A percentile compares a stretch with the other conserved stretches of the same genome.
Conservation (phyloP, 352 stramenopile genomes). For the Pseudoperonospora humuli region DNA sequence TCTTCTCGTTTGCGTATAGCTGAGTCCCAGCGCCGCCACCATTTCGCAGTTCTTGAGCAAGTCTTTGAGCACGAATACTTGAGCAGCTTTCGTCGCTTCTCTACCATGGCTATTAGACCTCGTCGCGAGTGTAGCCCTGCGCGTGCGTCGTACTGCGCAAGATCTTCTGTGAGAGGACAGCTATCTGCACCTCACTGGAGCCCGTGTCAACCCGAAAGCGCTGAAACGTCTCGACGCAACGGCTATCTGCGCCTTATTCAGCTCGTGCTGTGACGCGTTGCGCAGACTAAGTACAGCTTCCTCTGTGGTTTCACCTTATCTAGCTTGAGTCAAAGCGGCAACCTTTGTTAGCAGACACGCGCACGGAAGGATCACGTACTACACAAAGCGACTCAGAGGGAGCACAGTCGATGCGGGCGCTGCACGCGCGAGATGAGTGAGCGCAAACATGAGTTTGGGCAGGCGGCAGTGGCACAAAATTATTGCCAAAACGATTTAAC, state of each 20-base stretch:
- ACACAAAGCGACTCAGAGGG: conserved; percentile 22
- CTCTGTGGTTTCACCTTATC: conserved; percentile 35
- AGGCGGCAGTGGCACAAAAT: too few species aligned
- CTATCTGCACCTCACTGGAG: conserved; percentile 81
- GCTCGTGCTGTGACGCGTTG: conserved; percentile 75
- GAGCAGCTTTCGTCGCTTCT: conserved; percentile 80
- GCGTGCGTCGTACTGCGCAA: conserved; percentile 67
- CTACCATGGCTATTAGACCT: conserved; percentile 77
- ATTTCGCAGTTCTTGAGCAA: conserved; percentile 71
- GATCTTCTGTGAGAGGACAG: conserved; percentile 83
- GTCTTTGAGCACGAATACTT: conserved; percentile 79
- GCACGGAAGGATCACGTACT: conserved; percentile 60
- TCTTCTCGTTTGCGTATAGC: conserved; percentile 44
- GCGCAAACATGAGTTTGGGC: conserved; percentile 30
- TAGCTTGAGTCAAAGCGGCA: conserved; percentile 59
- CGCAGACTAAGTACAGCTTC: conserved; percentile 60
- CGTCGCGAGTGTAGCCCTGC: conserved; percentile 71
- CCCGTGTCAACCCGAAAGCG: conserved; percentile 80
- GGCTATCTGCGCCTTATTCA: conserved; percentile 77
- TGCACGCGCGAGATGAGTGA: conserved; percentile 24
- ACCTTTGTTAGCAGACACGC: conserved; percentile 35
- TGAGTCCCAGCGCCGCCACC: conserved; percentile 63
- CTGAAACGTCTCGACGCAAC: conserved; percentile 81
- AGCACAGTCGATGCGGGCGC: neutral
- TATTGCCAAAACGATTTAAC: too few species aligned